Base-by-base conservation (phyloP, 257 asterid species). In the Sherardia arvensis region DNA sequence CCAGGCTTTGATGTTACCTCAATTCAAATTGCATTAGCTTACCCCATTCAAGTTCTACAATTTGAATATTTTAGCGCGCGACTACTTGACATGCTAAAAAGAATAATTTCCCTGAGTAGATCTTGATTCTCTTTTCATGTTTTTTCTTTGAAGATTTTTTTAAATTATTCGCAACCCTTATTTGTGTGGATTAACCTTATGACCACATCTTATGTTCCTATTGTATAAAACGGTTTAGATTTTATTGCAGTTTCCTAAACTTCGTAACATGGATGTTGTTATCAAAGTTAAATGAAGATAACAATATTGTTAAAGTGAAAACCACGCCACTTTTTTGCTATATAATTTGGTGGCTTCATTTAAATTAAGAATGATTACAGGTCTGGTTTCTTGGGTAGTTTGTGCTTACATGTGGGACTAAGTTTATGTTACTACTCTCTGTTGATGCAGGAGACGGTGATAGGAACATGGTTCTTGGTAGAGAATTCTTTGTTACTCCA, bases 381-480 rank as follows among this genome's bases (percentile, higher is more conserved):
- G 11, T 29, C 23, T 64, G 48, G 68, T 64, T 30, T 47, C 9
- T n/a, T 20, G 12, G 68, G 10, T 23, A 48, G 59, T 48, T 48
- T 47, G 58, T 17, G 12, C 56, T 15, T 20, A 8, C 1, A 2
- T 10, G 9, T n/a, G 7, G 30, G 64, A 28, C 36, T 43, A 25
- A 47, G 8, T 47, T 53, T 29, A 69, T 43, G 56, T 49, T 9
- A 28, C 49, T 48, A 64, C 10, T 66, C 57, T 53, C 51, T 71
- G 70, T 62, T 57, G 73, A 49, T 70, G 61, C 84, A 93, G 99
- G 99, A 60, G 99, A 90, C 78, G 99, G 99, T 75, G 97, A 93
- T 62, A 78, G 99, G 87, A 93, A 93, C 83, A 90, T 90, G 99
- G 77, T 90, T 79, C 97, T 93, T 45, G 99, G 99, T 49, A 82